Evolutionary conservation across 805 yeast species (phyloP).

Genomic region (Hanseniaspora vineae): DNA sequence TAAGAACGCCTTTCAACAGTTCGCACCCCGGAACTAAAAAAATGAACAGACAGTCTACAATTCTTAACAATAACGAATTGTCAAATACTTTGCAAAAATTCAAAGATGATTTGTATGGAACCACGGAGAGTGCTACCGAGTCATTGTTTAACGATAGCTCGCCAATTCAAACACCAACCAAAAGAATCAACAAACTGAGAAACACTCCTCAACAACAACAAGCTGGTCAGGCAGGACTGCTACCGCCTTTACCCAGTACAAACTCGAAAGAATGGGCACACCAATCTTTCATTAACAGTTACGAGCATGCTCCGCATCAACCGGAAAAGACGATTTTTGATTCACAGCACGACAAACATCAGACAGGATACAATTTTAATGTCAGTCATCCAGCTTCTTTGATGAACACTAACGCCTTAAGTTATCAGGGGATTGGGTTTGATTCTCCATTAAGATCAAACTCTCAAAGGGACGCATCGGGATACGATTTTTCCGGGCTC

Average conservation of each 20-base stretch:
- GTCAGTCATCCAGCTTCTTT: too few relatives aligned
- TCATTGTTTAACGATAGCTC: slow-evolving; percentile 2
- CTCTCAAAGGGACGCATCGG: too few relatives aligned
- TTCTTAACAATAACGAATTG: slow-evolving; percentile 19
- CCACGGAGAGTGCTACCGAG: not conserved
- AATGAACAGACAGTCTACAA: slow-evolving; percentile 13
- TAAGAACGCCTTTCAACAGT: not conserved
- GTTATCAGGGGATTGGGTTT: too few relatives aligned
- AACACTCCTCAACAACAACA: slow-evolving; percentile 1
- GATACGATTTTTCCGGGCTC: too few relatives aligned
- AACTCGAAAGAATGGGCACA: too few relatives aligned
- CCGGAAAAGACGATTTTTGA: too few relatives aligned
- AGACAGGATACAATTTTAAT: too few relatives aligned
- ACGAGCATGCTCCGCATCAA: too few relatives aligned
- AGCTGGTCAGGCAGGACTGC: slow-evolving; percentile 14
- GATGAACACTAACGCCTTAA: too few relatives aligned
- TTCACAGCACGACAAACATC: too few relatives aligned
- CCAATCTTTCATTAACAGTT: too few relatives aligned
- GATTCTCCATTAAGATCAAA: too few relatives aligned
- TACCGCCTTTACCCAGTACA: not conserved
- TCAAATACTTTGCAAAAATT: slow-evolving; percentile 23
- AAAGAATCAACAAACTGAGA: slow-evolving; percentile 1
- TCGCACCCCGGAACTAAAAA: not conserved
- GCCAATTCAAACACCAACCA: slow-evolving; percentile 8
- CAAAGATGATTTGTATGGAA: slow-evolving; percentile 24